Base-by-base conservation (phyloP, 73 alveolate species). In the Blepharisma stoltei region DNA sequence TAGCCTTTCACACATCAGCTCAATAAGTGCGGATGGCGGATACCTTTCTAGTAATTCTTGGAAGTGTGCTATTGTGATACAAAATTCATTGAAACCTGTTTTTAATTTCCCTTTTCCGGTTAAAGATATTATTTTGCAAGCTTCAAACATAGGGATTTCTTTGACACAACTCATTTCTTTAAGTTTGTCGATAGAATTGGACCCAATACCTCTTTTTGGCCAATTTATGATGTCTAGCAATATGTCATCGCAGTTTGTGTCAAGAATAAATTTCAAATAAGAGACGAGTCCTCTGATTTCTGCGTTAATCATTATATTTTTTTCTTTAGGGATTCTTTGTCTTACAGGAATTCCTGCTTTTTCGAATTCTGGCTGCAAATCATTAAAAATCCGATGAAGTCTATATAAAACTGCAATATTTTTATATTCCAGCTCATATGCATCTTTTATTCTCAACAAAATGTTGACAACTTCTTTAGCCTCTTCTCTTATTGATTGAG, bases 401-500 rank as follows among this genome's bases (percentile, higher is more conserved):
- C 97, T 81, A 76, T 54, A 67, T 32, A 90, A 78, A 78, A 90
- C 77, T 41, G 86, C 92, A 20, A 90, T 82, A 70, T 90, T 78
- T 66, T 78, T 87, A 71, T 73, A 82, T n/a, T 78, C 48, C 23
- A 85, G 66, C 70, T 71, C 80, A 27, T 67, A 47, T 6, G 47
- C 78, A 9, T 47, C 73, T 5, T 77, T 66, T 48, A 83, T 45
- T 21, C 67, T 32, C 65, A 82, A 71, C 4, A 86, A 78, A 6
- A 70, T 52, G 68, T 18, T 68, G 21, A 79, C 69, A 54, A 87
- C 78, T 41, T 53, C 60, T 37, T 27, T 71, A 0, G 81, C 71
- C 78, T 90, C 94, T 1, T 75, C 80, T 1, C 46, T 20, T 8
- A 78, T 6, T 21, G 41, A 6, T 47, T 20, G 23, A 32, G 70